Evolutionary conservation across 768 basidiomycete species (phyloP), one percentile per base, ranked within the genome.

Genomic region (Suillus ampliporus): DNA sequence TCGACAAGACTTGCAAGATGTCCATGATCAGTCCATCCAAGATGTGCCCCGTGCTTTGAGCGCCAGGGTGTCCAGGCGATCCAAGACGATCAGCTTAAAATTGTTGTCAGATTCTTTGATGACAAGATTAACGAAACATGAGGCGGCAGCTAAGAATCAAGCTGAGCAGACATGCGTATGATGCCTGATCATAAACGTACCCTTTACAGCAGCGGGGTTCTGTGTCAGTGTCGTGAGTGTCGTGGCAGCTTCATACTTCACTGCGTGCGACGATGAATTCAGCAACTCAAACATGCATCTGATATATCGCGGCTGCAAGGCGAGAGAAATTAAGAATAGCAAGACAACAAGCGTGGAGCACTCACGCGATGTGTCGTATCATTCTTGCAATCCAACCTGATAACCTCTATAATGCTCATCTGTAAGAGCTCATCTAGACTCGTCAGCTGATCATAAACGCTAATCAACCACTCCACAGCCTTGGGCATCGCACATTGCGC

Each of bases 21-120:
- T 99, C 97, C 93, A 97, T 96, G 65, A 95, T 95, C 57, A 98
- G 84, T 13, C 88, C 84, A 71, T 99, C 95, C 47, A 99, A 79
- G 40, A 98, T 88, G 69, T 88, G 88, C n/a, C 93, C n/a, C 95
- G 74, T 98, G 95, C 70, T 89, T 93, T 6, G 87, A 80, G 48
- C 93, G 86, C 26, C n/a, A 99, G 82, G 37, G 77, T 78, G 60
- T 97, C 93, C 38, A 99, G 84, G 48, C 97, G 89, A 71, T 97
- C 92, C 26, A 99, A 83, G 17, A 99, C 97, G 62, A 99, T 99
- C 52, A 98, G 85, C 78, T 98, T 99, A 76, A 98, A 96, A 69
- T 99, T 99, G 78, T 99, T 99, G 79, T 98, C 96, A 2, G 95
- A 94, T 77, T 99, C 97, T 78, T 96, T 97, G 75, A 91, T 83